These are phyloP conservation scores for Physcomitrellopsis africana DNA, from an alignment of 225 moss, liverwort and hornwort genomes.

Conservation along the genomic window DNA sequence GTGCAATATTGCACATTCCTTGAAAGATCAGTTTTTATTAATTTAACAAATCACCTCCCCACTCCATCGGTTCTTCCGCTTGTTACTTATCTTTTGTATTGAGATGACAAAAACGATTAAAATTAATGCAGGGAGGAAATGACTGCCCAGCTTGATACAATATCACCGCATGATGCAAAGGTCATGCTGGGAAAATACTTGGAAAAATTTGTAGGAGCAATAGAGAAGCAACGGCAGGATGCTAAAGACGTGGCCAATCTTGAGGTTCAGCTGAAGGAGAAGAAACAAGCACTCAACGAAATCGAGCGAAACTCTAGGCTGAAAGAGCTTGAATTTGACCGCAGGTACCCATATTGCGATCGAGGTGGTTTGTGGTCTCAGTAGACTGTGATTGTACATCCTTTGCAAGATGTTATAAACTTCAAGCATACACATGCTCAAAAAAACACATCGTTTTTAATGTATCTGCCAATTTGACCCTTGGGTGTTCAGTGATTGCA, in stretches of 20 bases:
- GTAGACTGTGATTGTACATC: neutral
- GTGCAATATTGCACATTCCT: neutral
- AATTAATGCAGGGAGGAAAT: conserved; percentile 61
- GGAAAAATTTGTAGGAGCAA: conserved; percentile 69
- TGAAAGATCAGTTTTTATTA: neutral
- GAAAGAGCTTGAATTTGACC: conserved; percentile 81
- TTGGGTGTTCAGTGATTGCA: neutral
- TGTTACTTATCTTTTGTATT: neutral
- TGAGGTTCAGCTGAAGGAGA: conserved; percentile 79
- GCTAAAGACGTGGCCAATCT: conserved; percentile 70
- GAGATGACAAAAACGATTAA: neutral
- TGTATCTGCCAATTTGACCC: conserved; percentile 7
- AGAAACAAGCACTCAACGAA: conserved; percentile 66
- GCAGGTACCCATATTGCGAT: conserved; percentile 42
- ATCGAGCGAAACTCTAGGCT: conserved; percentile 63
- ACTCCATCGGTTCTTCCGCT: neutral
- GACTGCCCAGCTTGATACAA: conserved; percentile 64
- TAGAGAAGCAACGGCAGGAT: conserved; percentile 76
- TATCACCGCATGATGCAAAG: conserved; percentile 66
- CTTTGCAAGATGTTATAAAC: neutral
- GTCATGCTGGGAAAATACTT: conserved; percentile 64
- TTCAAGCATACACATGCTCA: neutral
- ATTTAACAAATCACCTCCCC: neutral
- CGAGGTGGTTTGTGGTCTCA: neutral
- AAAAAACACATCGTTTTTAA: neutral